Base-by-base conservation (phyloP, 495 filamentous ascomycete genomes). In the Penicillium coffeae region DNA sequence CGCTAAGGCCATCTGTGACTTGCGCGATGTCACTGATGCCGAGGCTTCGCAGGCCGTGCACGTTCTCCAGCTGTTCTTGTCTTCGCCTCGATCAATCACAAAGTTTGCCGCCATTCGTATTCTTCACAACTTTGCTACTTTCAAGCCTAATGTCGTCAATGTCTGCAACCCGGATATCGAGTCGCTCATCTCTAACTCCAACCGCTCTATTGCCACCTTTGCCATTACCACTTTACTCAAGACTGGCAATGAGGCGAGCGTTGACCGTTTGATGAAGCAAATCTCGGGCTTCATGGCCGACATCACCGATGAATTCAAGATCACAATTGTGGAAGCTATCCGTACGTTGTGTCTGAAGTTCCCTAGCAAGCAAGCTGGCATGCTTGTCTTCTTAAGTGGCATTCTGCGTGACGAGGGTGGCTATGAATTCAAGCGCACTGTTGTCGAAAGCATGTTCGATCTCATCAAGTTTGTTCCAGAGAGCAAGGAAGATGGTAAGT, bases 391-490 rank as follows among this genome's bases (percentile, higher is more conserved):
- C 81, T 72, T 99, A 44, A 95, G 92, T 61, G 88, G 90, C 19
- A 94, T 97, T 35, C 72, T 99, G 42, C 82, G 93, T 13, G 93
- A 99, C 59, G 93, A 99, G 65, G 93, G 93, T 55, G 94, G 93
- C 38, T 99, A 96, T 63, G 94, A 97, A 43, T 97, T 97, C 71
- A 99, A 99, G 80, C 88, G 88, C 37, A 85, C 86, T 38, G 93
- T 99, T 18, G 92, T 99, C 38, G 94, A 97, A 74, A 95, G 90
- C 81, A 96, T 97, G 86, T 97, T 97, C 58, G 93, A 99, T 65
- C 76, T 99, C 36, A 99, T 99, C 70, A 96, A 96, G 62, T 99
- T 97, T 64, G 93, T 97, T 4, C 93, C 94, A 3, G 93, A 96
- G 34, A 94, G 89, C 56, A 95, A 94, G 72, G 93, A 97, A 73